Base-by-base conservation (phyloP, 345 rosid genomes). In the Populus davidiana region DNA sequence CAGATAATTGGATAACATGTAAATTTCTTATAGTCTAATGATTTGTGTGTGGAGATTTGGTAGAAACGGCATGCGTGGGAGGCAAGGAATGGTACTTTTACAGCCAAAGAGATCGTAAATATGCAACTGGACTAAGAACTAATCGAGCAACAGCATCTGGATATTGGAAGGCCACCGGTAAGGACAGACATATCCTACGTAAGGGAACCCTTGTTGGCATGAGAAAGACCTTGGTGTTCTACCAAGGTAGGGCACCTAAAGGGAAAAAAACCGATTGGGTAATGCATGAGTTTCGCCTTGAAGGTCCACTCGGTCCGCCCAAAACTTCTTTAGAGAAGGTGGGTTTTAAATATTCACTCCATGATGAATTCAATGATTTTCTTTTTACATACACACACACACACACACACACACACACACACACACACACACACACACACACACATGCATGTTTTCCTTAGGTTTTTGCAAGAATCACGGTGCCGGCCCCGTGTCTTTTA, bases 151-250 rank as follows among this genome's bases (percentile, higher is more conserved):
- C 99, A 0, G 86, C 85, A 12, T 73, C 88, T 7, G 99, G 99
- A 39, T 95, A 95, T 38, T 95, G 99, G 99, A 95, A 95, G 79
- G 99, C 99, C 21, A 95, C 99, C 0, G 99, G 99, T 18, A 95
- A 93, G 69, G 99, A 95, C 79, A 82, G 90, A 65, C 62, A 83
- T 0, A 68, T 95, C 69, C 72, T 66, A 23, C 82, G 90, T 7
- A 87, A 90, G 66, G 88, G 89, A 38, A 85, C 76, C 67, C 85
- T 91, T 67, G 97, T 93, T 44, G 99, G 99, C 54, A 90, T 90
- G 99, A 89, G 99, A 67, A 95, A 95, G 83, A 95, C 99, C 21
- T 67, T 95, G 74, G 99, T 95, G 43, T 95, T 95, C 76, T 95
- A 95, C 79, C 84, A 89, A 82, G 99, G 99, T 6, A 86, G 99